These are phyloP conservation scores for Pterocarpus macrocarpus DNA, from an alignment of 306 rosid genomes.

Conservation along the genomic window DNA sequence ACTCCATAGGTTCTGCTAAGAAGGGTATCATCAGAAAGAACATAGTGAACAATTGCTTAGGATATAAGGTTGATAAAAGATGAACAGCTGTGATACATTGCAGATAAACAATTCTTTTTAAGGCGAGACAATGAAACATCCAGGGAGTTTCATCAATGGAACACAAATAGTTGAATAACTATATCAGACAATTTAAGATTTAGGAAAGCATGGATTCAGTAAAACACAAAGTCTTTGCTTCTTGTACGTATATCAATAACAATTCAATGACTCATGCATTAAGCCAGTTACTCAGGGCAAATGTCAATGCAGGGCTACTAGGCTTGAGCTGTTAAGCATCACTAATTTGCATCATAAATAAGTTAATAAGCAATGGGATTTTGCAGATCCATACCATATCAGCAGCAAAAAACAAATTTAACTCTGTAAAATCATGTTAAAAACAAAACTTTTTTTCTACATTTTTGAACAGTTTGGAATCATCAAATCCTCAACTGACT, in stretches of 20 bases:
- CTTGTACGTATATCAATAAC: background rate
- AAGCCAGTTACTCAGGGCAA: background rate
- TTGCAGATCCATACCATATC: background rate
- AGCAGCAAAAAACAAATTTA: background rate
- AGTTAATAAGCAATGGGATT: background rate
- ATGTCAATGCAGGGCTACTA: background rate
- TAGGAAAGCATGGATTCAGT: conserved; percentile 18
- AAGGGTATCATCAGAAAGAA: conserved; percentile 30
- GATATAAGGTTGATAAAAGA: conserved; percentile 12
- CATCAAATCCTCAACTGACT: background rate
- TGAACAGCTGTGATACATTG: background rate
- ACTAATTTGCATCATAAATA: conserved; percentile 9
- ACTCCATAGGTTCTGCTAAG: conserved; percentile 61
- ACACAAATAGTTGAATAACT: conserved; percentile 4
- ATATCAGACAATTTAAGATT: conserved; percentile 24
- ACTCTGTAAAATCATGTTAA: background rate
- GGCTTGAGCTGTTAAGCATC: conserved; percentile 12
- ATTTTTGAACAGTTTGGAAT: background rate
- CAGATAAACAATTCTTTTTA: background rate
- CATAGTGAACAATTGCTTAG: conserved; percentile 2
- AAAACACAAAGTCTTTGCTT: conserved; percentile 27
- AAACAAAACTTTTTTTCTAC: background rate
- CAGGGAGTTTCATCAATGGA: conserved; percentile 4
- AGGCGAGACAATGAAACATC: background rate
- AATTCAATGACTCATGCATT: conserved; percentile 6